A percentile compares a stretch with the other conserved stretches of the same genome.
Evolutionary conservation across 2,329 filamentous ascomycete genomes (phyloP).

Genomic region (Cytospora mali): DNA sequence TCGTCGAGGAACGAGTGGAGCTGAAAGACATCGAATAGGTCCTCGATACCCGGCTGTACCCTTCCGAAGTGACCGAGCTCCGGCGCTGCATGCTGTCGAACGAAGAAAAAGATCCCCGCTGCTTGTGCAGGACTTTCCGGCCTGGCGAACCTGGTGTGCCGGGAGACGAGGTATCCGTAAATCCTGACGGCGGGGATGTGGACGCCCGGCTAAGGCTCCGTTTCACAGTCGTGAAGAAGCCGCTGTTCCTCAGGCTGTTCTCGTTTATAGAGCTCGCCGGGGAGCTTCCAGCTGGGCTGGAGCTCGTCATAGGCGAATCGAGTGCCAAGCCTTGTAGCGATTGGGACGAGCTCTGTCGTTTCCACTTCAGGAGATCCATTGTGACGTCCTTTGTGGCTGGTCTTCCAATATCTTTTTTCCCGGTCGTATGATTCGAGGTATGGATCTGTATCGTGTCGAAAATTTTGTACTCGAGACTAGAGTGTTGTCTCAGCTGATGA

Average conservation of each 20-base stretch:
- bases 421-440: background rate
- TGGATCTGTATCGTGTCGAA: background rate
- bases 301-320: conserved; percentile 28
- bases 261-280: conserved; percentile 33
- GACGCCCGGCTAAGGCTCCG: conserved; percentile 34
- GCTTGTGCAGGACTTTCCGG: conserved; percentile 24
- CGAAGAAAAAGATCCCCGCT: conserved; percentile 30
- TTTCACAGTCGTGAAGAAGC: conserved; percentile 33
- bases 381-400: background rate
- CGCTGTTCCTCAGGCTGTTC: conserved; percentile 27
- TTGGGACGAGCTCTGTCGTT: conserved; percentile 26
- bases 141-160: conserved; percentile 13
- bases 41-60: conserved; percentile 33
- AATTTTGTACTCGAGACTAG: background rate
- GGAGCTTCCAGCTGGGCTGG: conserved; percentile 29
- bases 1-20: conserved; percentile 31
- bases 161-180: conserved; percentile 15
- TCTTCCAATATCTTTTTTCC: background rate
- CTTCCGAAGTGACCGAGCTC: conserved; percentile 37
- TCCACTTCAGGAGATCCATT: conserved; percentile 29
- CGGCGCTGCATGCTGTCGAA: conserved; percentile 34
- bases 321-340: conserved; percentile 24
- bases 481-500: conserved; percentile 2
- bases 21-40: conserved; percentile 27
- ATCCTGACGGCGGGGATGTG: conserved; percentile 20